Conservation (phyloP, 1,284 basidiomycete genomes). For the Apiotrichum akiyoshidainum region DNA sequence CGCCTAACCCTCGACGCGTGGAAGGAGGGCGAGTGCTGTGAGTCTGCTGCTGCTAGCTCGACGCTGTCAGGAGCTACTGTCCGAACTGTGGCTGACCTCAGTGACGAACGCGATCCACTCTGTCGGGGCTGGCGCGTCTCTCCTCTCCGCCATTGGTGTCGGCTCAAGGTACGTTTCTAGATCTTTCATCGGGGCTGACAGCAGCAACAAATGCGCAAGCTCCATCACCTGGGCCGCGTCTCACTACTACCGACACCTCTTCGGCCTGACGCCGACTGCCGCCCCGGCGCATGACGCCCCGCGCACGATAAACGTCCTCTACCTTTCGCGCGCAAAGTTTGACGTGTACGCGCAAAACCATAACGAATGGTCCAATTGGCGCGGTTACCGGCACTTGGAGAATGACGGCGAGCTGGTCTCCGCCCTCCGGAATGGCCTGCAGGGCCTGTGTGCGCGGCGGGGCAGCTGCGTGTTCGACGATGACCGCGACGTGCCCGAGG, state of each 20-base stretch:
- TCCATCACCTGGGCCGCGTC: slow-evolving; percentile 44
- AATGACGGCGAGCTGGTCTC: slow-evolving; percentile 39
- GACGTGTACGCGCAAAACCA: slow-evolving; percentile 32
- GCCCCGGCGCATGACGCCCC: neutral
- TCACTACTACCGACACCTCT: slow-evolving; percentile 46
- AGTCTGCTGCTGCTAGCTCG: too few relatives aligned
- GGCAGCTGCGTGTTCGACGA: slow-evolving; percentile 31
- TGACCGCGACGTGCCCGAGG: slow-evolving; percentile 31
- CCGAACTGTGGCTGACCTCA: slow-evolving; percentile 12
- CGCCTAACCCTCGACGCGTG: slow-evolving; percentile 42
- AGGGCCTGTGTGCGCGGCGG: slow-evolving; percentile 21
- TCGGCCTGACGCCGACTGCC: slow-evolving; percentile 30
- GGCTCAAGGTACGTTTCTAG: too few relatives aligned
- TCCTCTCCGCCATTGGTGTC: slow-evolving; percentile 42
- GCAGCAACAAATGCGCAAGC: slow-evolving; percentile 34
- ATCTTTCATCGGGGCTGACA: too few relatives aligned
- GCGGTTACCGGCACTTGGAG: slow-evolving; percentile 35
- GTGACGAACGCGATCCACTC: slow-evolving; percentile 44
- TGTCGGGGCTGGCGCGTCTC: slow-evolving; percentile 40
- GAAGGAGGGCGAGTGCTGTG: slow-evolving; percentile 35
- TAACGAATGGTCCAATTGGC: slow-evolving; percentile 40
- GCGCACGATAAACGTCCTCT: slow-evolving; percentile 42
- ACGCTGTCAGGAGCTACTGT: too few relatives aligned
- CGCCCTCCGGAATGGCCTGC: slow-evolving; percentile 23
- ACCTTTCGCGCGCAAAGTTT: slow-evolving; percentile 40